These are phyloP conservation scores for Cyclotella choctawhatcheeana DNA, from an alignment of 108 stramenopile genomes.

Conservation along the genomic window DNA sequence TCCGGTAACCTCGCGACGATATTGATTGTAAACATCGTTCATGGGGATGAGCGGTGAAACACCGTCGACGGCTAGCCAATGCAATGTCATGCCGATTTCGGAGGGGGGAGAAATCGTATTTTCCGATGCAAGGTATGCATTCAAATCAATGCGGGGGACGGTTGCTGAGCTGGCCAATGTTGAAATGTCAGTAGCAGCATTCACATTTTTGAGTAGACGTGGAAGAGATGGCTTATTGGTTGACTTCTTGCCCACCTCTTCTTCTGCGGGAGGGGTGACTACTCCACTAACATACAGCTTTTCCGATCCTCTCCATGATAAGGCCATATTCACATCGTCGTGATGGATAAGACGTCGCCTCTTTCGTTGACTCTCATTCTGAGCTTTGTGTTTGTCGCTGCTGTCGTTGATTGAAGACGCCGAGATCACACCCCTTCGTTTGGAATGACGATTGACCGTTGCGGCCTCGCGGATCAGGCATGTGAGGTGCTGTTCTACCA, in stretches of 20 bases:
- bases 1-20: not conserved
- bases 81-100: constrained; percentile 75
- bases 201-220: constrained; percentile 17
- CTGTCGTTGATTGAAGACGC: constrained; percentile 18
- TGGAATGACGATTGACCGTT: constrained; percentile 77
- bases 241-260: not conserved
- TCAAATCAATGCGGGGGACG: constrained; percentile 60
- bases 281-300: constrained; percentile 76
- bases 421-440: constrained; percentile 59
- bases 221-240: constrained; percentile 10
- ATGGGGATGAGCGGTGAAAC: constrained; percentile 66
- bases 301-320: constrained; percentile 76
- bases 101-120: constrained; percentile 63
- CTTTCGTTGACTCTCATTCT: not conserved
- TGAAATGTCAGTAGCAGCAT: constrained; percentile 4
- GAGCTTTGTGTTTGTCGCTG: not conserved
- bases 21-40: constrained; percentile 53
- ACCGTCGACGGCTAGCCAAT: constrained; percentile 90
- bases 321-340: constrained; percentile 88
- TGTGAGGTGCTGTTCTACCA: constrained; percentile 79
- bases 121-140: constrained; percentile 72
- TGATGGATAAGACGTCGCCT: constrained; percentile 68
- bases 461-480: constrained; percentile 74
- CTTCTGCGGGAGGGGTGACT: constrained; percentile 19
- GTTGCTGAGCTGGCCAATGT: constrained; percentile 21